phyloP scores from a whole-genome alignment of 1,284 basidiomycete genomes.

The Malassezia psittaci region DNA sequence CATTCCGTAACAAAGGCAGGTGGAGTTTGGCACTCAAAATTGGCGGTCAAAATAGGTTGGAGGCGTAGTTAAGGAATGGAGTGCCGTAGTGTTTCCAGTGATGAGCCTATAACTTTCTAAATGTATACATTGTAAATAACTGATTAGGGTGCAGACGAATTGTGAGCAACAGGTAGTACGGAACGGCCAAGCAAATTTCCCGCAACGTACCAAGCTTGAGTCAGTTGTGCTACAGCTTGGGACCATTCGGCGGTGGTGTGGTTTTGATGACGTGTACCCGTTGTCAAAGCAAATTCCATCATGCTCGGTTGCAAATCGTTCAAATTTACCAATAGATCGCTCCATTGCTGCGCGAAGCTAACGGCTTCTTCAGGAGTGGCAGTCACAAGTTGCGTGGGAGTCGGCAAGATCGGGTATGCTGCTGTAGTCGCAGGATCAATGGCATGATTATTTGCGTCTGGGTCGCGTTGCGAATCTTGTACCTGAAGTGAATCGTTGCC shows the following conservation, averaged over 20 bases:
- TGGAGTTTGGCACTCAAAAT: background rate
- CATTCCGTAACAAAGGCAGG: background rate
- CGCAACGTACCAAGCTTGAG: slow-evolving; percentile 18
- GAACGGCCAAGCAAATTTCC: slow-evolving; percentile 12
- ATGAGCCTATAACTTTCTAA: too few relatives aligned
- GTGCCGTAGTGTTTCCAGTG: too few relatives aligned
- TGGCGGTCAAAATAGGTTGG: too few relatives aligned
- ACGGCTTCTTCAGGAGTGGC: slow-evolving; percentile 17
- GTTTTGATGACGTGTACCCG: slow-evolving; percentile 8
- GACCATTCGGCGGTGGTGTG: slow-evolving; percentile 17
- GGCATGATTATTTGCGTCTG: background rate
- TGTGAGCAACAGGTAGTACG: background rate
- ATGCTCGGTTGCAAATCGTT: slow-evolving; percentile 16
- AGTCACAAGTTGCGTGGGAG: slow-evolving; percentile 4
- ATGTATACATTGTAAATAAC: too few relatives aligned
- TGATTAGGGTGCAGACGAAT: background rate
- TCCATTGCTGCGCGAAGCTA: slow-evolving; percentile 20
- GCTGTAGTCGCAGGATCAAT: slow-evolving; percentile 8
- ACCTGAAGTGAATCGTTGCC: background rate
- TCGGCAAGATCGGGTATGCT: slow-evolving; percentile 11
- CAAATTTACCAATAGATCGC: slow-evolving; percentile 14
- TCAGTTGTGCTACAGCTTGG: slow-evolving; percentile 14
- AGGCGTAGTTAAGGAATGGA: too few relatives aligned
- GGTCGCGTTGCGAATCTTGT: background rate
- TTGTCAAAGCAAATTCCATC: slow-evolving; percentile 17